Evolutionary conservation across 441 rosid species (phyloP), one percentile per base, ranked within the genome.

Genomic region (Bocquillonia castaneifolia): DNA sequence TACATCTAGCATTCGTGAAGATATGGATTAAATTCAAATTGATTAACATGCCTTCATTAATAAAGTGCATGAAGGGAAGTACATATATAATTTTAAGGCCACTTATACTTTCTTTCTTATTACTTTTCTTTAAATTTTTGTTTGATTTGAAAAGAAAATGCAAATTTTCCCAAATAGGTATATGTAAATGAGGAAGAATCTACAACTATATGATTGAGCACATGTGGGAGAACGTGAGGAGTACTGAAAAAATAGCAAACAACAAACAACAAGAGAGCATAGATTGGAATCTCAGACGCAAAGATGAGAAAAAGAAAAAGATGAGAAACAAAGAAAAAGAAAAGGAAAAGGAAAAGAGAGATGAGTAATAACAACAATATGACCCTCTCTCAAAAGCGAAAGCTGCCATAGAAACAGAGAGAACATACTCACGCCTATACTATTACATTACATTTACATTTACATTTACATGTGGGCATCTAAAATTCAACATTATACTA

Each of bases 391-490:
- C 77, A 71, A 83, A 81, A 83, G 79, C 61, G 67, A 83, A 83
- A 76, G 87, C 83, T 81, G 83, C 80, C 80, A 79, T 74, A 70
- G 75, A 79, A 77, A 72, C 82, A 70, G 79, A 72, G 72, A 71
- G 72, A 72, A 68, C 81, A 74, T 72, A 44, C 68, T 72, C 83
- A 83, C 78, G 81, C 84, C 75, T 72, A 68, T 3, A 14, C n/a
- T n/a, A n/a, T n/a, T n/a, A n/a, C n/a, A n/a, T n/a, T 47, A 17
- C 51, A 17, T 3, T 36, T 36, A 36, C 68, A 58, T 40, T 58
- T 26, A 36, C 36, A 63, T 44, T 55, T n/a, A 59, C 72, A 70
- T 68, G 75, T 79, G 83, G 70, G 67, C 75, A 67, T 62, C 78
- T n/a, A n/a, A n/a, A n/a, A n/a, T n/a, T n/a, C n/a, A 47, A 67